Conservation (phyloP, 345 rosid species). For the Gossypium stocksii region DNA sequence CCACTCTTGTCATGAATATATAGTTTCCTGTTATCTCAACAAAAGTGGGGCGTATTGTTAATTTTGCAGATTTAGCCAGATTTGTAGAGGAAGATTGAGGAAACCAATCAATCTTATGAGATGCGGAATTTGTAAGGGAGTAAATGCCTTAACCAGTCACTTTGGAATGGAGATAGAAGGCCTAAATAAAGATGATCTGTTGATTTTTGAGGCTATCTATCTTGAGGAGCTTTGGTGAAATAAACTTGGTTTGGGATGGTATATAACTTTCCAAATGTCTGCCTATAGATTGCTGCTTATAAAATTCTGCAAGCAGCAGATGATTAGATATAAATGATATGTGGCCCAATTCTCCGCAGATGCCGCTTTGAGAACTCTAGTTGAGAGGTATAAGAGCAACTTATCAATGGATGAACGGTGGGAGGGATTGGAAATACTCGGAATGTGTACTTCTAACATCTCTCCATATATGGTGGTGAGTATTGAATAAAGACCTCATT, state of each 20-base stretch:
- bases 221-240: conserved; percentile 29
- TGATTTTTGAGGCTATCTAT: conserved; percentile 27
- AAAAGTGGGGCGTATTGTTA: not conserved
- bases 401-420: conserved; percentile 17
- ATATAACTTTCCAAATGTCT: conserved; percentile 22
- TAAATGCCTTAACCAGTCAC: conserved; percentile 38
- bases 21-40: not conserved
- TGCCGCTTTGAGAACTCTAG: conserved; percentile 3
- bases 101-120: conserved; percentile 30
- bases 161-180: conserved; percentile 32
- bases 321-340: conserved; percentile 7
- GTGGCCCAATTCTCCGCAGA: conserved; percentile 13
- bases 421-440: conserved; percentile 5
- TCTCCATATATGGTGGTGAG: not conserved
- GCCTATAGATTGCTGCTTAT: conserved; percentile 20
- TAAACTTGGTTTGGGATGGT: conserved; percentile 30
- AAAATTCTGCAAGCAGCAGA: conserved; percentile 14
- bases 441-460: conserved; percentile 3
- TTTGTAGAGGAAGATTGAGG: conserved; percentile 25
- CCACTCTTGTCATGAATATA: not conserved
- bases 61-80: conserved; percentile 34
- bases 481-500: not conserved
- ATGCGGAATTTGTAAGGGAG: conserved; percentile 35
- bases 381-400: not conserved
- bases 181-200: conserved; percentile 26